Base-by-base conservation (phyloP, 2,329 filamentous ascomycete genomes). In the Colletotrichum ledebouriae region DNA sequence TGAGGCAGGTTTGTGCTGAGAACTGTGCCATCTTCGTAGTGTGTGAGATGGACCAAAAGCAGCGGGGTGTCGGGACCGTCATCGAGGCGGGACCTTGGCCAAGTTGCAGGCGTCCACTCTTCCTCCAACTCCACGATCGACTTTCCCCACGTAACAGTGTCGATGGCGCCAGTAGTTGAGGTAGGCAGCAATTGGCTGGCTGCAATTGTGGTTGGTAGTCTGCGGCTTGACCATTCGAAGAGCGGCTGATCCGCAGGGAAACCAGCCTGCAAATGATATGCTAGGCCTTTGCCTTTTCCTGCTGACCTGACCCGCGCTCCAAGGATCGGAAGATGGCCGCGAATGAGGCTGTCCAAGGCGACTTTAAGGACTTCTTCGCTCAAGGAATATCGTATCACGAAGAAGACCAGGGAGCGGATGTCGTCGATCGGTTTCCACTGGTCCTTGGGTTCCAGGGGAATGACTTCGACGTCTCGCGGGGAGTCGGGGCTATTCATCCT, bases 1-100 rank as follows among this genome's bases (percentile, higher is more conserved):
- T 74, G 73, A 4, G 71, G 73, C 12, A 73, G 22, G 59, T 68
- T 74, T n/a, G 67, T 37, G 2, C 46, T 29, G 4, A 74, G 13
- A 5, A 74, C 59, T 0, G 71, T 71, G 10, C 70, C 72, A 41
- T 74, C 42, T 5, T 29, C 52, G 55, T 70, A 74, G 33, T 49
- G 53, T 6, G 69, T 71, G 13, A 74, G 42, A 47, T 74, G 73
- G 2, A 73, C 72, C 7, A 72, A 62, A 11, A 74, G 59, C n/a
- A 71, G 53, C 2, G 73, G 72, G 4, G 63, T 70, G 37, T 72
- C 65, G 20, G 72, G 66, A 9, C 49, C 57, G 9, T 74, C 72
- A 1, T 63, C 42, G 12, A 20, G 62, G 22, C 63, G 60, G 22
- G 66, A 42, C 17, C 53, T 20, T 6, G 73, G 73, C 73, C 73